phyloP scores from a whole-genome alignment of 2,329 filamentous ascomycete genomes.

The Kalmusia sp. region DNA sequence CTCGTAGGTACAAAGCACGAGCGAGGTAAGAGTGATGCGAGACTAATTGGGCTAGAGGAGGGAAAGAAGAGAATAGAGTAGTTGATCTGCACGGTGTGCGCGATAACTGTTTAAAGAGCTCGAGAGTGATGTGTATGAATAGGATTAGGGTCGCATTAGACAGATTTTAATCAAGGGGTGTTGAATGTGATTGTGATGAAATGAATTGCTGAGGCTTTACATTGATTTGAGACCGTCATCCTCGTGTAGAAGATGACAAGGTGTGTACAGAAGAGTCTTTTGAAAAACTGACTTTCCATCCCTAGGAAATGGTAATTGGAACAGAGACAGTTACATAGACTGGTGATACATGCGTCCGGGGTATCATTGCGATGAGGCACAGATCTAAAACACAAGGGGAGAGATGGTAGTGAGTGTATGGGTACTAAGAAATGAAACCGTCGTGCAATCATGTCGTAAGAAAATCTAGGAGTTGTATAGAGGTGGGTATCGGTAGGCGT shows the following conservation, averaged over 20 bases:
- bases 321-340: conserved; percentile 12
- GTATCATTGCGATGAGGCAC: conserved; percentile 17
- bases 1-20: conserved; percentile 74
- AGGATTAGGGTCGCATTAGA: too few species aligned
- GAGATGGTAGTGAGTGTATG: not conserved
- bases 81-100: not conserved
- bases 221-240: too few species aligned
- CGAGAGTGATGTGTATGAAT: not conserved
- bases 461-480: too few species aligned
- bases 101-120: not conserved
- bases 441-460: not conserved
- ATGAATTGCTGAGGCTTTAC: too few species aligned
- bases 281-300: too few species aligned
- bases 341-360: conserved; percentile 18
- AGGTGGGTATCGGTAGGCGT: too few species aligned
- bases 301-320: too few species aligned
- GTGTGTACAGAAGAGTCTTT: too few species aligned
- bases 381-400: conserved; percentile 3
- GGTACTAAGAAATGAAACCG: not conserved
- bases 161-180: too few species aligned
- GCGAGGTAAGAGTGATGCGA: conserved; percentile 80
- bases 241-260: too few species aligned
- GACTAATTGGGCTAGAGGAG: conserved; percentile 87
- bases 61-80: conserved; percentile 98
- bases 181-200: too few species aligned